These are phyloP conservation scores for Basipetospora chlamydospora DNA, from an alignment of 2,329 filamentous ascomycete species.

Conservation along the genomic window DNA sequence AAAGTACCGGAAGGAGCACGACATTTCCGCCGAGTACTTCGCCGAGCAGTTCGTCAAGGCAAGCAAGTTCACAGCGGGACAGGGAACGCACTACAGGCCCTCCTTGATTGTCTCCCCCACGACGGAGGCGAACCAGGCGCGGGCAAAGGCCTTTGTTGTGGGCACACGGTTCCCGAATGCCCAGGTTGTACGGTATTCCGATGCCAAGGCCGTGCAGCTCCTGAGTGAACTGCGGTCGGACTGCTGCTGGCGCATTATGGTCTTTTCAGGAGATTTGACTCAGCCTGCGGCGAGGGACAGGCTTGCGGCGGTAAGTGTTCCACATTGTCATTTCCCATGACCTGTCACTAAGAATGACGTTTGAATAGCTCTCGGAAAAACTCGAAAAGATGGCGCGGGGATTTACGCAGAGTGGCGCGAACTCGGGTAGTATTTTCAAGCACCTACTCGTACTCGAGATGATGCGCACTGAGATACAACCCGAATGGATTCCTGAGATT, in stretches of 20 bases:
- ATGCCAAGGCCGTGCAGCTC: slow-evolving; percentile 41
- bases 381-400: slow-evolving; percentile 13
- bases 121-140: slow-evolving; percentile 13
- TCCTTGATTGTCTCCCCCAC: slow-evolving; percentile 27
- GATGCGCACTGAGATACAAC: slow-evolving; percentile 30
- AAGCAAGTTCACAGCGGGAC: slow-evolving; percentile 44
- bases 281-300: slow-evolving; percentile 1
- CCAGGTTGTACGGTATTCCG: slow-evolving; percentile 44
- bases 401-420: slow-evolving; percentile 22
- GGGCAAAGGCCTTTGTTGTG: slow-evolving; percentile 21
- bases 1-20: slow-evolving; percentile 19
- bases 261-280: slow-evolving; percentile 42
- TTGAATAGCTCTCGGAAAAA: background rate
- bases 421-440: slow-evolving; percentile 43
- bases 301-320: slow-evolving; percentile 5
- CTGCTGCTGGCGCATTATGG: slow-evolving; percentile 28
- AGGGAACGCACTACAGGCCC: slow-evolving; percentile 38
- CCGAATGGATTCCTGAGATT: slow-evolving; percentile 35
- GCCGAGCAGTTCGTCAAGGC: slow-evolving; percentile 41
- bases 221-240: slow-evolving; percentile 33
- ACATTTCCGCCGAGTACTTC: slow-evolving; percentile 33
- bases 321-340: background rate
- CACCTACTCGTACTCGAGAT: slow-evolving; percentile 37
- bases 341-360: background rate
- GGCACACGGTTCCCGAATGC: slow-evolving; percentile 44